Conservation (phyloP, 2,329 filamentous ascomycete genomes). For the Coniochaeta pulveracea region DNA sequence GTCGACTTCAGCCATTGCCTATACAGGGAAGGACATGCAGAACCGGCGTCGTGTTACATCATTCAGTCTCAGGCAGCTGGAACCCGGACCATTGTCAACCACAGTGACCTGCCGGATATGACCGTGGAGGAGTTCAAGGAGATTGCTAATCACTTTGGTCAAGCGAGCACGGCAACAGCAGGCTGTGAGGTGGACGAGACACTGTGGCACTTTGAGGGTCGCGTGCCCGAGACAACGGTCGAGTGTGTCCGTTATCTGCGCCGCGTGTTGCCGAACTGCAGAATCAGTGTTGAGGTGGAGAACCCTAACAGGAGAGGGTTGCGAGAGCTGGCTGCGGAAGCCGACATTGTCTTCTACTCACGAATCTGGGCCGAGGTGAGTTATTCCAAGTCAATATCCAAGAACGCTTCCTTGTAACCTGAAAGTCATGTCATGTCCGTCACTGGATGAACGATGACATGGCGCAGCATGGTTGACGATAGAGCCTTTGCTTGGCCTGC, state of each 20-base stretch:
- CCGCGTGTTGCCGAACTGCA: slow-evolving; percentile 26
- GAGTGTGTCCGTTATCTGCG: slow-evolving; percentile 48
- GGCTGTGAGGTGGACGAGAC: too few species aligned
- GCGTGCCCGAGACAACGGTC: slow-evolving; percentile 49
- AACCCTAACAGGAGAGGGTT: slow-evolving; percentile 54
- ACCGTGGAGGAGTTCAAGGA: slow-evolving; percentile 44
- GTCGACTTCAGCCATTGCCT: slow-evolving; percentile 46
- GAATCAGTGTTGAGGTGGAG: slow-evolving; percentile 61
- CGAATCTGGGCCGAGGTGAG: slow-evolving; percentile 57
- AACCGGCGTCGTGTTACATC: slow-evolving; percentile 59
- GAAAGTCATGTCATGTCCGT: background rate
- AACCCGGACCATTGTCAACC: slow-evolving; percentile 60
- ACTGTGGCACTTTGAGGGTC: slow-evolving; percentile 42
- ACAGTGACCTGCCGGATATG: slow-evolving; percentile 60
- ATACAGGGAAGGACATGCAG: slow-evolving; percentile 38
- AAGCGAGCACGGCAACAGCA: too few species aligned
- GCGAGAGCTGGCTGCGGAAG: slow-evolving; percentile 44
- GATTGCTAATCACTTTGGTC: slow-evolving; percentile 26
- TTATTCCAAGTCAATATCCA: slow-evolving; percentile 9
- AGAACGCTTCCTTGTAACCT: too few species aligned
- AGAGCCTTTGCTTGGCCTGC: background rate
- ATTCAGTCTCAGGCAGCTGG: slow-evolving; percentile 47
- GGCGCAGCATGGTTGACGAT: slow-evolving; percentile 1
- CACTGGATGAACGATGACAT: slow-evolving; percentile 3
- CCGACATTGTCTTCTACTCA: slow-evolving; percentile 66